These are phyloP conservation scores for Aspergillus calidoustus DNA, from an alignment of 2,329 filamentous ascomycete species.

Conservation along the genomic window DNA sequence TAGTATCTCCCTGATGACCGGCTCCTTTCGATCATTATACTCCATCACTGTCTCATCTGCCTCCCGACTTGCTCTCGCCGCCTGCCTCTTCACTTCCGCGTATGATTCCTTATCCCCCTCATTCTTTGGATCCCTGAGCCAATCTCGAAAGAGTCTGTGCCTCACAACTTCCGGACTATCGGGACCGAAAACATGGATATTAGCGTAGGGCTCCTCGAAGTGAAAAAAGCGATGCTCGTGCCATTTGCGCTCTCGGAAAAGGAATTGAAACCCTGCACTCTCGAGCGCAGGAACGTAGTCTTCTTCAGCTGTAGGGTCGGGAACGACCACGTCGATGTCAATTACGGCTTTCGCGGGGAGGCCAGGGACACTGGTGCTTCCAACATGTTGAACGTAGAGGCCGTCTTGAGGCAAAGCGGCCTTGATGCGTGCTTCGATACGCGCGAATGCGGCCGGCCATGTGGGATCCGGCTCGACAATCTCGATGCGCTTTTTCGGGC, in stretches of 20 bases:
- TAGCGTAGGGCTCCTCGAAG: slow-evolving; percentile 43
- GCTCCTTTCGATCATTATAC: slow-evolving; percentile 52
- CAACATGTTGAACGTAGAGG: slow-evolving; percentile 50
- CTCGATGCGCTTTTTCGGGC: slow-evolving; percentile 19
- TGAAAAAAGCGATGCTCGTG: slow-evolving; percentile 56
- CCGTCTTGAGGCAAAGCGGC: slow-evolving; percentile 23
- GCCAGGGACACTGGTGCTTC: slow-evolving; percentile 56
- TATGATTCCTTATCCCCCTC: slow-evolving; percentile 49
- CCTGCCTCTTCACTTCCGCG: slow-evolving; percentile 44
- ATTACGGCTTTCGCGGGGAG: slow-evolving; percentile 59
- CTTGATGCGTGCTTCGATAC: slow-evolving; percentile 25
- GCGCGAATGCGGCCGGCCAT: slow-evolving; percentile 28
- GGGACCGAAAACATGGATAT: slow-evolving; percentile 56
- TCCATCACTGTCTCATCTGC: slow-evolving; percentile 40
- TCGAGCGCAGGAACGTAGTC: slow-evolving; percentile 52
- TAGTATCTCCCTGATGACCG: slow-evolving; percentile 47
- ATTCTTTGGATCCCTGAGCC: slow-evolving; percentile 40
- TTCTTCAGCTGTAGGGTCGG: slow-evolving; percentile 46
- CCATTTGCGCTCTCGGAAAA: slow-evolving; percentile 53
- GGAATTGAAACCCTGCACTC: slow-evolving; percentile 51
- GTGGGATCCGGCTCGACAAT: slow-evolving; percentile 30
- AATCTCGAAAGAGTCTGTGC: slow-evolving; percentile 53
- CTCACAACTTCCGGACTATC: slow-evolving; percentile 48
- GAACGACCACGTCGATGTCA: slow-evolving; percentile 57
- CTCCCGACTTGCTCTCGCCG: slow-evolving; percentile 34